Conservation (phyloP, 768 basidiomycete genomes). For the Russula vinacea region DNA sequence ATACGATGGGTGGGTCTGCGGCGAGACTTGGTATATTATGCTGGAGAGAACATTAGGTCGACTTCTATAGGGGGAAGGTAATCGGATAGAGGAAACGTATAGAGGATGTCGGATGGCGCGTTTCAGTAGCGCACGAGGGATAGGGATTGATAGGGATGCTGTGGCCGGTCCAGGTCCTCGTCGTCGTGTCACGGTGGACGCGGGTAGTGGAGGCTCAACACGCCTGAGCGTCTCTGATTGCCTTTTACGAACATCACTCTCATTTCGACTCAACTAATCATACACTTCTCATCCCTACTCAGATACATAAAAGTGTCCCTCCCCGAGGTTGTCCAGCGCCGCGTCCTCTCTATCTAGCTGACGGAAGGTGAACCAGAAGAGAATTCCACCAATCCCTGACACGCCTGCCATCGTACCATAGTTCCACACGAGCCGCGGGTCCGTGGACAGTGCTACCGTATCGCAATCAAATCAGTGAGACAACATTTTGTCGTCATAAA, state of each 20-base stretch:
- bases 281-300: neutral
- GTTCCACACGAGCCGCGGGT: slow-evolving; percentile 71
- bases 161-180: slow-evolving; percentile 2
- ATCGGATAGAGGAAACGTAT: neutral
- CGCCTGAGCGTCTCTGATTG: slow-evolving; percentile 13
- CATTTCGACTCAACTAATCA: neutral
- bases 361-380: slow-evolving; percentile 53
- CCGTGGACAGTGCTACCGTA: slow-evolving; percentile 49
- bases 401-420: slow-evolving; percentile 56
- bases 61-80: slow-evolving; percentile 6
- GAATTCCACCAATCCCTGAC: slow-evolving; percentile 46
- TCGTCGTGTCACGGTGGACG: slow-evolving; percentile 14
- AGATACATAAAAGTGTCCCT: slow-evolving; percentile 39
- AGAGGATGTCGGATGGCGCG: neutral
- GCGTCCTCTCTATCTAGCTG: slow-evolving; percentile 60
- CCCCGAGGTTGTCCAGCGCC: slow-evolving; percentile 49
- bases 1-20: slow-evolving; percentile 24
- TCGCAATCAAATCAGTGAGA: neutral
- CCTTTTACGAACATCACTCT: slow-evolving; percentile 16
- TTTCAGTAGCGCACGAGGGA: neutral
- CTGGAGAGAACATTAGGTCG: slow-evolving; percentile 28
- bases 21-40: slow-evolving; percentile 26
- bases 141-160: neutral
- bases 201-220: neutral
- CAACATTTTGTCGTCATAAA: neutral